These are phyloP conservation scores for Sporothrix inflata DNA, from an alignment of 2,329 filamentous ascomycete genomes.

Conservation along the genomic window DNA sequence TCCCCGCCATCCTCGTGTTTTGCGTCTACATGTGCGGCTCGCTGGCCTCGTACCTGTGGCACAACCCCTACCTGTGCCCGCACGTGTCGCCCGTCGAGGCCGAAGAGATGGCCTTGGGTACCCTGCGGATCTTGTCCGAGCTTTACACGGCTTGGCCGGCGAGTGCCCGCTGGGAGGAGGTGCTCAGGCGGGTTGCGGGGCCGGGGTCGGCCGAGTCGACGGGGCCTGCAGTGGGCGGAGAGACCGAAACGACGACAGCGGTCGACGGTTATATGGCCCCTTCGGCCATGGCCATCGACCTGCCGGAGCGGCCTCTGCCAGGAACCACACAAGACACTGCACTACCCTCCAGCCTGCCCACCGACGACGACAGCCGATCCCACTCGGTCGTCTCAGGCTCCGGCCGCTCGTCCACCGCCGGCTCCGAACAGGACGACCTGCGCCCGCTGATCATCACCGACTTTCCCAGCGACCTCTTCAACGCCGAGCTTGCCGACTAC, in stretches of 20 bases:
- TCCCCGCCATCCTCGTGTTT: conserved; percentile 45
- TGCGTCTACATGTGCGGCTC: conserved; percentile 48
- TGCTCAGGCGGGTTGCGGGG: conserved; percentile 33
- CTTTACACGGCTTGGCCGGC: conserved; percentile 36
- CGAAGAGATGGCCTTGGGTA: conserved; percentile 32
- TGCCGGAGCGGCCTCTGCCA: not conserved
- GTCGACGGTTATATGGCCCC: not conserved
- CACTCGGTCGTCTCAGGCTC: not conserved
- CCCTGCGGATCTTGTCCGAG: conserved; percentile 34
- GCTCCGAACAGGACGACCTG: conserved; percentile 1
- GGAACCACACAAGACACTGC: not conserved
- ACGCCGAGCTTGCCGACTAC: conserved; percentile 35
- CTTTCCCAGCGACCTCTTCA: conserved; percentile 35
- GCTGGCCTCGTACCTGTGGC: conserved; percentile 35
- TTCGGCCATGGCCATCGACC: not conserved
- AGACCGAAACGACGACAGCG: not conserved
- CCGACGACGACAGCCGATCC: not conserved
- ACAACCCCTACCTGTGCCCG: conserved; percentile 31
- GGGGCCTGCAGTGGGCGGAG: not conserved
- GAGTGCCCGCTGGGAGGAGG: conserved; percentile 35
- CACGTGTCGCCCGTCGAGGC: conserved; percentile 29
- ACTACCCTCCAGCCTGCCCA: too few relatives aligned
- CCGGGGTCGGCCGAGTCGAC: not conserved
- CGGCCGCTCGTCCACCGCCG: not conserved
- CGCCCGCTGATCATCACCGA: conserved; percentile 27